Percentiles rank a stretch among this genome's conserved stretches.
Evolutionary conservation across 1,139 yeast genomes (phyloP).

Genomic region (Yamadazyma dushanensis): DNA sequence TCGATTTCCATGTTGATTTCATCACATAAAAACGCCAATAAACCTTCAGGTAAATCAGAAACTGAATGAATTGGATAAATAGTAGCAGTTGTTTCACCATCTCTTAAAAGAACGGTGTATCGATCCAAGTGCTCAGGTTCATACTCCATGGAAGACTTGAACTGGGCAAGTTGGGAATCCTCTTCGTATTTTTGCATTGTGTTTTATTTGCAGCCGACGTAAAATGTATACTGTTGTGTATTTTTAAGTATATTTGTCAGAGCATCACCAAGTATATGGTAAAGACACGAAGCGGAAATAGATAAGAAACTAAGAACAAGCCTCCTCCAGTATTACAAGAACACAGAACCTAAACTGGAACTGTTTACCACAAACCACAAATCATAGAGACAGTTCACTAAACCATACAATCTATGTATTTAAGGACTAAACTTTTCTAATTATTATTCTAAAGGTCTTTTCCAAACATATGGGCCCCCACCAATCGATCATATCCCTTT

Average conservation of each 20-base stretch:
- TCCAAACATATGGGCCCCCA: conserved; percentile 70
- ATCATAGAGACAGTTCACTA: too few species aligned
- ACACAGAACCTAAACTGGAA: too few species aligned
- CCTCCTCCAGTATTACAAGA: too few species aligned
- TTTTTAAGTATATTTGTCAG: conserved; percentile 7
- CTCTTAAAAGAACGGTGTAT: conserved; percentile 74
- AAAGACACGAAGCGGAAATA: background rate
- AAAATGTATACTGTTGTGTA: conserved; percentile 8
- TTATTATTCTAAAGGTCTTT: conserved; percentile 49
- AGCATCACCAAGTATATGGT: background rate
- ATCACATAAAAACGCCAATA: conserved; percentile 79
- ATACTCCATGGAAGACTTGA: conserved; percentile 23
- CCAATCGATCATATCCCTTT: conserved; percentile 58
- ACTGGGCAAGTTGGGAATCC: background rate
- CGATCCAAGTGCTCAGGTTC: conserved; percentile 34
- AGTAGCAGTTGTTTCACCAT: conserved; percentile 90
- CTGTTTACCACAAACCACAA: too few species aligned
- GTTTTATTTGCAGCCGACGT: conserved; percentile 4
- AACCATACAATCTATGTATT: too few species aligned
- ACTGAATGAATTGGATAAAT: conserved; percentile 78
- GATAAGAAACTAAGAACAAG: too few species aligned
- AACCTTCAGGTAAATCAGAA: conserved; percentile 68
- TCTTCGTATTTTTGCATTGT: conserved; percentile 7
- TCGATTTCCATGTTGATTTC: conserved; percentile 93
- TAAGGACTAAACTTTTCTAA: too few species aligned